Evolutionary conservation across 1,284 basidiomycete species (phyloP), one percentile per base, ranked within the genome.

Genomic region (Malassezia brasiliensis): DNA sequence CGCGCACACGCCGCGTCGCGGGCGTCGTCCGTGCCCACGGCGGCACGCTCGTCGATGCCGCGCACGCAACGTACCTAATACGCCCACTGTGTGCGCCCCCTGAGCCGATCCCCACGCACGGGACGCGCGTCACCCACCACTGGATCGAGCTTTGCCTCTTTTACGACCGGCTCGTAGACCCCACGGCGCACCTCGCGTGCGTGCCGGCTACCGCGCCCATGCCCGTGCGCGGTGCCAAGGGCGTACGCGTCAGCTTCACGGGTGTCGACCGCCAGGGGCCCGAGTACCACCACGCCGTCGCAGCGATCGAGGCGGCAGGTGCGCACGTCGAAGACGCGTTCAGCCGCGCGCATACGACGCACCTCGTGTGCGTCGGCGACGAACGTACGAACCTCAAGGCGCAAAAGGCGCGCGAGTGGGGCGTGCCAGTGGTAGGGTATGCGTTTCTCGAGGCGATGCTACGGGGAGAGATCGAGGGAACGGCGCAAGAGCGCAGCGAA

Each of bases 101-200:
- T 42, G 14, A 20, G 36, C 50, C 6, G 9, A 46, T 11, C 15
- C 32, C 22, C 41, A 57, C 28, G 54, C 53, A 34, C 36, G 30
- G 5, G 39, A 20, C 9, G n/a, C 36, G n/a, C 53, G 66, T 64
- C 28, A 60, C 61, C 19, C 66, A 68, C 48, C 62, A 62, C 60
- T 68, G 66, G 65, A 51, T 68, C 59, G 66, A 66, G 44, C 62
- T 56, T 48, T 66, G 65, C 47, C 55, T 66, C n/a, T 55, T 66
- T 47, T 50, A 64, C 52, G 62, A 65, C 32, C 4, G 22, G 20
- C 52, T 63, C n/a, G 44, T 63, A 30, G 64, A 66, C 36, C 63
- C 63, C 0, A 15, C 20, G 12, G 40, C 38, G 3, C 62, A 65
- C 53, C 53, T 63, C 49, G 66, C 66, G 41, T 56, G 57, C 20